phyloP scores from a whole-genome alignment of 1,284 basidiomycete genomes.

The Rhizopogon parksii region DNA sequence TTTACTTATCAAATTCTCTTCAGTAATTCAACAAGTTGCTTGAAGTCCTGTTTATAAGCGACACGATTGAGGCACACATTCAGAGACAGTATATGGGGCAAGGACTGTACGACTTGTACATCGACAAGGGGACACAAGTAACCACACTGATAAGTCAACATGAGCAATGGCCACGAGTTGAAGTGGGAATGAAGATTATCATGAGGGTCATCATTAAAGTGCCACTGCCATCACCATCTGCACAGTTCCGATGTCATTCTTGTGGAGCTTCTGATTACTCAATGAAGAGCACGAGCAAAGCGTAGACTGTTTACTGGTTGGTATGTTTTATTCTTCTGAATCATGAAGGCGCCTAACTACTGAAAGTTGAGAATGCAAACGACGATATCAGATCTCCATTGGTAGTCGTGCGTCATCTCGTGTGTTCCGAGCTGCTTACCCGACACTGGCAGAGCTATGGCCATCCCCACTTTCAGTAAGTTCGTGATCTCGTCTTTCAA shows the following conservation, averaged over 20 bases:
- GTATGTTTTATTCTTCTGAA: not conserved
- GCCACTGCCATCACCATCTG: too few relatives aligned
- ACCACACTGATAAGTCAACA: not conserved
- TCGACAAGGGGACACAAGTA: not conserved
- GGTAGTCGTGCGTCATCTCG: too few relatives aligned
- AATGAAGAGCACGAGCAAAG: too few relatives aligned
- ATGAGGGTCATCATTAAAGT: constrained; percentile 1
- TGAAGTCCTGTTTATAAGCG: not conserved
- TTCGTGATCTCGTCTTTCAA: too few relatives aligned
- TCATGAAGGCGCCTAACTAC: not conserved
- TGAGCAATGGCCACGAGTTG: not conserved
- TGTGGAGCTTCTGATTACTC: not conserved
- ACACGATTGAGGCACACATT: not conserved
- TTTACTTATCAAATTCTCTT: not conserved
- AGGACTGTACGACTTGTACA: not conserved
- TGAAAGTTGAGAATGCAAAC: not conserved
- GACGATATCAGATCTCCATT: not conserved
- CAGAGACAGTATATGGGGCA: not conserved
- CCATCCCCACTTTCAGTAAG: too few relatives aligned
- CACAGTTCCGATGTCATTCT: not conserved
- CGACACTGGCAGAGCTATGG: too few relatives aligned
- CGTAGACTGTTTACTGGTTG: not conserved
- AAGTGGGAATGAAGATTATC: not conserved
- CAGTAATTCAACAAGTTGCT: not conserved
- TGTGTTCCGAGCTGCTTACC: too few relatives aligned